Evolutionary conservation across 192 early-diverging fungal genomes (phyloP).

Genomic region (Coemansia pectinata): DNA sequence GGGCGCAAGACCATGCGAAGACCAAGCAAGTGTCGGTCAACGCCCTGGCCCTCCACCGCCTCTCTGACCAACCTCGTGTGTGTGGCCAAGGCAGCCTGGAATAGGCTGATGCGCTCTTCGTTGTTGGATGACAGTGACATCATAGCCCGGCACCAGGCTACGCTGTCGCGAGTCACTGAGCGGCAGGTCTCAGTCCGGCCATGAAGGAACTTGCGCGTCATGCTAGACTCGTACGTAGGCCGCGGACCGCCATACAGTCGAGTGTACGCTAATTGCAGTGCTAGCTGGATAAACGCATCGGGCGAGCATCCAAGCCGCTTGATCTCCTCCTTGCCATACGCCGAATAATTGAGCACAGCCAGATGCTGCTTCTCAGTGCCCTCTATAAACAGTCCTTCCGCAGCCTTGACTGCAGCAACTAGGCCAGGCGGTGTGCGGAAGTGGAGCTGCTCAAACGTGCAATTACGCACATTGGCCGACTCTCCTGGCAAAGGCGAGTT

Average conservation of each 20-base stretch:
- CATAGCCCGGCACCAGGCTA: slow-evolving; percentile 75
- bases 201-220: slow-evolving; percentile 87
- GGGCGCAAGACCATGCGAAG: slow-evolving; percentile 75
- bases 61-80: slow-evolving; percentile 82
- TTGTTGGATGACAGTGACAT: slow-evolving; percentile 65
- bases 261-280: slow-evolving; percentile 95
- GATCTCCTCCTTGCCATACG: slow-evolving; percentile 94
- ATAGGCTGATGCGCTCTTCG: slow-evolving; percentile 66
- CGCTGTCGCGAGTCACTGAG: slow-evolving; percentile 72
- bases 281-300: slow-evolving; percentile 86
- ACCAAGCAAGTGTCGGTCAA: slow-evolving; percentile 91
- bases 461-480: neutral
- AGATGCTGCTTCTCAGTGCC: slow-evolving; percentile 80
- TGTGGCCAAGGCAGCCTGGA: slow-evolving; percentile 71
- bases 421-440: slow-evolving; percentile 68
- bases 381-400: slow-evolving; percentile 74
- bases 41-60: slow-evolving; percentile 79
- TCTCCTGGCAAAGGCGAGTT: slow-evolving; percentile 57
- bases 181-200: slow-evolving; percentile 96
- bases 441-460: slow-evolving; percentile 59
- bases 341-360: slow-evolving; percentile 76
- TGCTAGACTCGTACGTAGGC: slow-evolving; percentile 93
- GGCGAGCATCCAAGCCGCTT: slow-evolving; percentile 81
- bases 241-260: slow-evolving; percentile 76
- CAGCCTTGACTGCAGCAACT: slow-evolving; percentile 60